These are phyloP conservation scores for Calonectria honghensis DNA, from an alignment of 2,329 filamentous ascomycete genomes.

Conservation along the genomic window DNA sequence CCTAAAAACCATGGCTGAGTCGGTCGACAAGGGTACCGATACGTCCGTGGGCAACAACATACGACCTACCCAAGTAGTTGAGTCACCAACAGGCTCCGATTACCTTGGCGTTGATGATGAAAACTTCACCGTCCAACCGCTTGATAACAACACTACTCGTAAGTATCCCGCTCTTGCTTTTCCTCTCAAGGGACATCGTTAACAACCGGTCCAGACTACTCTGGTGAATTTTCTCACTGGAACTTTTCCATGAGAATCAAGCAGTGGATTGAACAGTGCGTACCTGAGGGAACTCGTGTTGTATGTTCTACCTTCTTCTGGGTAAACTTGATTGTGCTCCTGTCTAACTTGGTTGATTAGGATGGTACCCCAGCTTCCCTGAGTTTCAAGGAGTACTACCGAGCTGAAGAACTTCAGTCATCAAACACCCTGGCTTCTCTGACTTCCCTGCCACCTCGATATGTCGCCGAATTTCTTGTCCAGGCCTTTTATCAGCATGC, in stretches of 20 bases:
- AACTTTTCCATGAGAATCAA: conserved; percentile 72
- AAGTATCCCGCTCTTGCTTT: conserved; percentile 43
- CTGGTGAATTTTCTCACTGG: conserved; percentile 72
- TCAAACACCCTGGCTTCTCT: conserved; percentile 62
- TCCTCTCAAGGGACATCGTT: conserved; percentile 31
- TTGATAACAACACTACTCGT: conserved; percentile 65
- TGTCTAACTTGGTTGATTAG: conserved; percentile 43
- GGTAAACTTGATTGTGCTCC: background rate
- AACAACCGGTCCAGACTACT: conserved; percentile 63
- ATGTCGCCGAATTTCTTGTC: conserved; percentile 68
- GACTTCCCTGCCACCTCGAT: conserved; percentile 66
- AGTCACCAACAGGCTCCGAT: conserved; percentile 52
- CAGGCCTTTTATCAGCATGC: conserved; percentile 69
- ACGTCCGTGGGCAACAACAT: conserved; percentile 34
- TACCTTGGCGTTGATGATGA: conserved; percentile 59
- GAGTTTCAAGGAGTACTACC: conserved; percentile 65
- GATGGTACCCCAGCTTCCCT: conserved; percentile 53
- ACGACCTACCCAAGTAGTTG: conserved; percentile 48
- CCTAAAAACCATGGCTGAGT: conserved; percentile 64
- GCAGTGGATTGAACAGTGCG: conserved; percentile 67
- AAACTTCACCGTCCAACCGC: conserved; percentile 63
- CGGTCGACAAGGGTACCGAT: conserved; percentile 60
- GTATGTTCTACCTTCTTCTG: conserved; percentile 47
- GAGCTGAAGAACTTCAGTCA: conserved; percentile 67
- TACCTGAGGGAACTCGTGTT: conserved; percentile 53